A percentile compares a stretch with the other conserved stretches of the same genome.
Conservation (phyloP, 2,329 filamentous ascomycete genomes). For the Phialemonium atrogriseum region DNA sequence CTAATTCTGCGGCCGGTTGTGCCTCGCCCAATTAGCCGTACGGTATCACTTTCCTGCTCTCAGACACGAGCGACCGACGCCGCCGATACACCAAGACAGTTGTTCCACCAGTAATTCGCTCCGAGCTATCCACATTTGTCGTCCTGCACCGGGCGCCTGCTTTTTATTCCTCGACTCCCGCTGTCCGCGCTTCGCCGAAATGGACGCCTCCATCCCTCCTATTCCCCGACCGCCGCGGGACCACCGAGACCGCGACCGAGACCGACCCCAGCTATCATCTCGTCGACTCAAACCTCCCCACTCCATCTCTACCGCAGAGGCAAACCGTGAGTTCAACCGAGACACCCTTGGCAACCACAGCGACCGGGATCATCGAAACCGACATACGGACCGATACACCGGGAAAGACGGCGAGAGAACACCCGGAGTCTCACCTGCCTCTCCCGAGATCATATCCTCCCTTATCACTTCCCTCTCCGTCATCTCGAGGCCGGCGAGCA, state of each 20-base stretch:
- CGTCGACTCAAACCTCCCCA: slow-evolving; percentile 9
- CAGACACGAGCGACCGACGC: too few relatives aligned
- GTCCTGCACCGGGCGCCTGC: slow-evolving; percentile 1
- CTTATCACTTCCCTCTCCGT: slow-evolving; percentile 63
- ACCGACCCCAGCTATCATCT: slow-evolving; percentile 4
- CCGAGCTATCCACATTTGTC: slow-evolving; percentile 1
- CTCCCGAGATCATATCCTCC: slow-evolving; percentile 62
- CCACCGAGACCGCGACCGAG: slow-evolving; percentile 10
- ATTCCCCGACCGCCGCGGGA: slow-evolving; percentile 17
- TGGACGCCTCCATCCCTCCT: slow-evolving; percentile 15
- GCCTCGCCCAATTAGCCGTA: too few relatives aligned
- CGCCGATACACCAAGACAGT: too few relatives aligned
- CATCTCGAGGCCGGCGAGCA: slow-evolving; percentile 58
- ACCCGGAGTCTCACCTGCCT: slow-evolving; percentile 32
- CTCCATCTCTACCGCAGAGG: slow-evolving; percentile 8
- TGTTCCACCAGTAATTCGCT: too few relatives aligned
- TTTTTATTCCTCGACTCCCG: slow-evolving; percentile 1
- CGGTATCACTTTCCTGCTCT: too few relatives aligned
- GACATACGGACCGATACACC: background rate
- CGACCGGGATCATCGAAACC: slow-evolving; percentile 11
- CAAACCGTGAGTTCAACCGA: slow-evolving; percentile 12
- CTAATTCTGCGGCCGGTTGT: too few relatives aligned
- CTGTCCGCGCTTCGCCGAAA: slow-evolving; percentile 8
- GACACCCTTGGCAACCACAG: slow-evolving; percentile 12
- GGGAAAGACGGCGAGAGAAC: slow-evolving; percentile 6